phyloP scores from a whole-genome alignment of 306 rosid genomes.

The Rosa chinensis region DNA sequence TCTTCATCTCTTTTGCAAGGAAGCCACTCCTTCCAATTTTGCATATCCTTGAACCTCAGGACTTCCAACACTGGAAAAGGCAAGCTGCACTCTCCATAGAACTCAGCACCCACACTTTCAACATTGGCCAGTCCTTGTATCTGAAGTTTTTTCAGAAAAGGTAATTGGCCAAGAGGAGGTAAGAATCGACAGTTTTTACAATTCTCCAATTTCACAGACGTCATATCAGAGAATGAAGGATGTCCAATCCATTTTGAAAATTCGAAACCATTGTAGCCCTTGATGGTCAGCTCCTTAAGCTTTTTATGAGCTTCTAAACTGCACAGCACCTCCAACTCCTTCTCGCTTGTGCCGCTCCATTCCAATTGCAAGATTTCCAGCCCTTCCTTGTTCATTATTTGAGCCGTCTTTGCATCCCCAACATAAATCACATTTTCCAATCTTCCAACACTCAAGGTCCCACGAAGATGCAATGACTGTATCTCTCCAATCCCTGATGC shows the following conservation, averaged over 20 bases:
- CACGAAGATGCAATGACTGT: too few species aligned
- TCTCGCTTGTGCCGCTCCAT: too few species aligned
- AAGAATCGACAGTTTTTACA: not conserved
- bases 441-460: too few species aligned
- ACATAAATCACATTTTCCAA: too few species aligned
- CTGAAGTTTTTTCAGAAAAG: constrained; percentile 4
- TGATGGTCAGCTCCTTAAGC: not conserved
- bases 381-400: too few species aligned
- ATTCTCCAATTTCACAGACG: not conserved
- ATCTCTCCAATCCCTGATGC: too few species aligned
- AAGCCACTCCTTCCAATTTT: constrained; percentile 11
- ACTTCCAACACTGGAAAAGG: not conserved
- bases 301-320: constrained; percentile 17
- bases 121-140: not conserved
- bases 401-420: too few species aligned
- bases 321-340: too few species aligned
- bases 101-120: constrained; percentile 14
- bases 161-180: constrained; percentile 26
- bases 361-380: too few species aligned
- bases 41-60: not conserved
- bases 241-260: constrained; percentile 25
- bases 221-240: not conserved
- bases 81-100: not conserved
- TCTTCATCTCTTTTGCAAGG: not conserved
- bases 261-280: not conserved